Conservation (phyloP, 108 stramenopile genomes). For the Stephanodiscus minutulus region DNA sequence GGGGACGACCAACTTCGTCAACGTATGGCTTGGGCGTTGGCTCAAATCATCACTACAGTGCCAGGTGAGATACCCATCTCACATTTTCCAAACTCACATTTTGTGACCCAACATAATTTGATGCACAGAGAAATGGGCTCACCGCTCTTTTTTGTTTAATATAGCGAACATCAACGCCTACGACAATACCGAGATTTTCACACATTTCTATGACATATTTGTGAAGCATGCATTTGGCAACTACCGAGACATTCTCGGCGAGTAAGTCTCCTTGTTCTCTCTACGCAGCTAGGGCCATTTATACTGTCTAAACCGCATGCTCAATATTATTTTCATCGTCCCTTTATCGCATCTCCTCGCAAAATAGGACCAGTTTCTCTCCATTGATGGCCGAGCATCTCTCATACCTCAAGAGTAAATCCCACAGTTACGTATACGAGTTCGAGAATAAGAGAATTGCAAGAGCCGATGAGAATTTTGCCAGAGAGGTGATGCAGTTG, state of each 20-base stretch:
- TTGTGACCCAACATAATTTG: no score
- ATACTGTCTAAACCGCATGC: background rate
- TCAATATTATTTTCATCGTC: background rate
- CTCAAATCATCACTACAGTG: constrained; percentile 39
- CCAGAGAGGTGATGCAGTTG: constrained; percentile 52
- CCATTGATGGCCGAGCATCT: constrained; percentile 62
- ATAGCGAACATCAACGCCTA: constrained; percentile 43
- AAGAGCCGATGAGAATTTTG: constrained; percentile 31
- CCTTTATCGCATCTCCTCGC: background rate
- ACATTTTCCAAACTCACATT: no score
- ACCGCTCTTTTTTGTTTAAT: no score
- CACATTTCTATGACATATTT: constrained; percentile 58
- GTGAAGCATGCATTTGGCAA: constrained; percentile 79
- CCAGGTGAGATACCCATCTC: no score
- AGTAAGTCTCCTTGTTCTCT: constrained; percentile 33
- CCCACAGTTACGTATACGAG: constrained; percentile 41
- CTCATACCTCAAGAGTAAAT: constrained; percentile 48
- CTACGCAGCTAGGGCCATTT: background rate
- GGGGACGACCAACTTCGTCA: constrained; percentile 74
- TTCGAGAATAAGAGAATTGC: constrained; percentile 19
- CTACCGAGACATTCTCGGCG: constrained; percentile 66
- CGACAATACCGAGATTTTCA: constrained; percentile 35
- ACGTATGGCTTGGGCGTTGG: constrained; percentile 73
- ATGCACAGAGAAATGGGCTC: no score
- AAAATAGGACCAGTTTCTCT: constrained; percentile 26